A percentile compares a stretch with the other conserved stretches of the same genome.
Evolutionary conservation across 768 basidiomycete species (phyloP).

Genomic region (Auriscalpium orientale): DNA sequence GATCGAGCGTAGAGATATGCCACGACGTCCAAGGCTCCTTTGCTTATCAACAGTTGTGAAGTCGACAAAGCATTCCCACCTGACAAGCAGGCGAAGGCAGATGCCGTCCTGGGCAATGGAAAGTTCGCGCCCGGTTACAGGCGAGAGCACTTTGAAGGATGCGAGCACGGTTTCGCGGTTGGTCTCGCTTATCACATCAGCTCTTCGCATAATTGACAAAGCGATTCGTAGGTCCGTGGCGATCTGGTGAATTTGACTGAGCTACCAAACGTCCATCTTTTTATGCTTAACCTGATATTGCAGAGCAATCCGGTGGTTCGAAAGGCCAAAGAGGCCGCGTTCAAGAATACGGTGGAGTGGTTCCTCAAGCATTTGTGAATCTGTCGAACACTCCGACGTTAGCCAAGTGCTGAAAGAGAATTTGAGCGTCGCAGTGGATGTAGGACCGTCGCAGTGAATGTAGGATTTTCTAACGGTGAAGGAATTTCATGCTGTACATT

Average conservation of each 20-base stretch:
- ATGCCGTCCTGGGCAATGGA: conserved; percentile 31
- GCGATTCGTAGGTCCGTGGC: conserved; percentile 13
- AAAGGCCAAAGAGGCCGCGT: conserved; percentile 33
- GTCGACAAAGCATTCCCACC: conserved; percentile 26
- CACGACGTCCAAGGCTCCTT: conserved; percentile 27
- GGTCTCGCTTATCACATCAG: conserved; percentile 15
- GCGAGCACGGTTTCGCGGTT: conserved; percentile 35
- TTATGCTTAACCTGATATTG: background rate
- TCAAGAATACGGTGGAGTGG: conserved; percentile 29
- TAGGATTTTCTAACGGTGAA: too few relatives aligned
- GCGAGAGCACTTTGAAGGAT: conserved; percentile 29
- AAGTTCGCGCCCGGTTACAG: conserved; percentile 32
- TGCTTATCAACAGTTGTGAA: conserved; percentile 36
- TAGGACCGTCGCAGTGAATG: too few relatives aligned
- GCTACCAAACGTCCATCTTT: background rate
- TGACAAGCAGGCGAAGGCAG: conserved; percentile 26
- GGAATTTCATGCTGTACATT: too few relatives aligned
- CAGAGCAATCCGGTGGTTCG: conserved; percentile 24
- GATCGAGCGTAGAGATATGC: conserved; percentile 23
- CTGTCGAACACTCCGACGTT: too few relatives aligned
- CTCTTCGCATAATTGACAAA: conserved; percentile 28
- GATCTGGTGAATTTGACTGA: conserved; percentile 6
- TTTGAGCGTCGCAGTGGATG: too few relatives aligned
- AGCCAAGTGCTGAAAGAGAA: too few relatives aligned
- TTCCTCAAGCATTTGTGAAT: conserved; percentile 23